phyloP scores from a whole-genome alignment of 140 eudicot genomes.

The Anethum foeniculum region DNA sequence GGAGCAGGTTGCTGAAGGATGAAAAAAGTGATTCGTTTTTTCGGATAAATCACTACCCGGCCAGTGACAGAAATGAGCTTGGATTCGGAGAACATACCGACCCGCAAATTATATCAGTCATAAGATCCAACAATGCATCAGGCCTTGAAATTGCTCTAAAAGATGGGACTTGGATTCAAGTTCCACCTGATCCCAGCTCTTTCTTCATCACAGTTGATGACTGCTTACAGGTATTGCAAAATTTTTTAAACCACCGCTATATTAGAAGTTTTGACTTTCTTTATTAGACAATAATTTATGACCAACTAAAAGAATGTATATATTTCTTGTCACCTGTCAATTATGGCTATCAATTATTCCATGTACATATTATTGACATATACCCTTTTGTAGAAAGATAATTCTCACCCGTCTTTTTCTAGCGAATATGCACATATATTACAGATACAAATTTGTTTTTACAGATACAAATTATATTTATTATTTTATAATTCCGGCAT shows the following conservation, averaged over 20 bases:
- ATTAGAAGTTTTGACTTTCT: neutral
- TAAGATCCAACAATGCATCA: constrained; percentile 49
- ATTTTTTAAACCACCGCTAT: neutral
- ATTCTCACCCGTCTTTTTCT: neutral
- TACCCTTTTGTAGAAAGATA: neutral
- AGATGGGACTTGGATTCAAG: constrained; percentile 60
- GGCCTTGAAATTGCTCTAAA: constrained; percentile 52
- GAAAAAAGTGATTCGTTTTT: constrained; percentile 51
- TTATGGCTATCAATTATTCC: neutral
- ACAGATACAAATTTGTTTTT: too few species aligned
- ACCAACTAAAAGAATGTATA: neutral
- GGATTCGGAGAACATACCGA: constrained; percentile 82
- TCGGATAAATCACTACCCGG: constrained; percentile 69
- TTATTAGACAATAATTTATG: neutral
- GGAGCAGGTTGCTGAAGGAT: constrained; percentile 47
- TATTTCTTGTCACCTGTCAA: neutral
- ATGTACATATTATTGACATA: neutral
- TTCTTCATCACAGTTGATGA: constrained; percentile 67
- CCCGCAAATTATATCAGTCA: constrained; percentile 68
- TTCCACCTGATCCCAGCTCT: constrained; percentile 53
- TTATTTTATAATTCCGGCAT: neutral
- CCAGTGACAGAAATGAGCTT: constrained; percentile 32
- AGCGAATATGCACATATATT: neutral
- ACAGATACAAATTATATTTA: too few species aligned
- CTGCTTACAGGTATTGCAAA: constrained; percentile 40